Base-by-base conservation (phyloP, 441 rosid species). In the Adansonia madagascariensis region DNA sequence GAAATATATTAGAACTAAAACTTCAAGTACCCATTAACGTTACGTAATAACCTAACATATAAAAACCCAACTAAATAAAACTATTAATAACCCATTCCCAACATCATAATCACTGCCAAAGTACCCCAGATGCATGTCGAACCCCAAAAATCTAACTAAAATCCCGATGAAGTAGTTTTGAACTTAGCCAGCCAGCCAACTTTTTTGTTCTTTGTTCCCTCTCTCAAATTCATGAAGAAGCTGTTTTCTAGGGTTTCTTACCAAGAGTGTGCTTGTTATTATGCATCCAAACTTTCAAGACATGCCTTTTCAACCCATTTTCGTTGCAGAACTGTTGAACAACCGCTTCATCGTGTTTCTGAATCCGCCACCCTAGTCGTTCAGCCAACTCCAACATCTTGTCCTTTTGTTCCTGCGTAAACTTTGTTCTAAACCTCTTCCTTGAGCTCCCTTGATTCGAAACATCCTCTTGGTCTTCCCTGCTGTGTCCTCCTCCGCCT, bases 241-340 rank as follows among this genome's bases (percentile, higher is more conserved):
- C 39, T 59, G 55, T 27, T 50, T 62, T 47, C 78, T 83, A 82
- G 85, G 85, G 85, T 82, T 88, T 87, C 94, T 89, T 90, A 87
- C 94, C 92, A 61, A 87, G 87, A 65, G 91, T 88, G 80, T 90
- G 88, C 84, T 90, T 90, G 85, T 90, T 90, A 83, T 90, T 90
- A 83, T 90, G 94, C 84, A 90, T 89, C 94, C 94, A 90, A 41
- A 90, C 91, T 83, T 90, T 90, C 72, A 90, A 91, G 41, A 90
- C 92, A 46, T 89, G 91, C 59, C 92, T 84, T 49, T 81, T 80
- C 11, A 90, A 77, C 12, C 91, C 94, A 27, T 77, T 83, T 81
- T 90, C 92, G 64, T 75, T 73, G 83, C 94, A 90, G 82, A 90
- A 90, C 74, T 85, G 79, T 77, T 86, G 89, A 75, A 90, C 89